Evolutionary conservation across 1,284 basidiomycete genomes (phyloP).

Genomic region (Limonomyces culmigenus): DNA sequence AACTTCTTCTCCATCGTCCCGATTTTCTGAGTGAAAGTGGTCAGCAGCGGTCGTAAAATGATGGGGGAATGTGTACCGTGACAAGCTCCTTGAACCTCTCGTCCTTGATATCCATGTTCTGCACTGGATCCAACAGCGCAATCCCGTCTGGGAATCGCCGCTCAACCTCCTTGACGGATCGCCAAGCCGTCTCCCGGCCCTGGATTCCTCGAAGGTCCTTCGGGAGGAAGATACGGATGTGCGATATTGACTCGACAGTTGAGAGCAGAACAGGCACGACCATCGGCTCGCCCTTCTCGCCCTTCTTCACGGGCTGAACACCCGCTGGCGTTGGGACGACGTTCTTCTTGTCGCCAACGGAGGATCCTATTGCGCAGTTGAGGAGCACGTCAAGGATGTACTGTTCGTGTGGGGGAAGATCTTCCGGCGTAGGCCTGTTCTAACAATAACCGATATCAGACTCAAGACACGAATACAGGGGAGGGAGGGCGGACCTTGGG

Average conservation of each 20-base stretch:
- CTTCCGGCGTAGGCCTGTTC: slow-evolving; percentile 46
- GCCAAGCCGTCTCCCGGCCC: slow-evolving; percentile 74
- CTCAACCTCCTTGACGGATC: slow-evolving; percentile 81
- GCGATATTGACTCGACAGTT: slow-evolving; percentile 75
- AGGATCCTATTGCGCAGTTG: slow-evolving; percentile 56
- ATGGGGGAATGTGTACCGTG: slow-evolving; percentile 27
- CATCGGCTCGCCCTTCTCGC: slow-evolving; percentile 65
- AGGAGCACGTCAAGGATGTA: slow-evolving; percentile 93
- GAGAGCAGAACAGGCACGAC: slow-evolving; percentile 84
- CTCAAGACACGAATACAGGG: neutral
- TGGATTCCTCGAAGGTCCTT: slow-evolving; percentile 75
- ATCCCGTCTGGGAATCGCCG: slow-evolving; percentile 82
- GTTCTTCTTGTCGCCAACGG: slow-evolving; percentile 23
- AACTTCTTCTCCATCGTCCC: slow-evolving; percentile 73
- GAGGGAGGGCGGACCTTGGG: slow-evolving; percentile 37
- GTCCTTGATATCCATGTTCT: slow-evolving; percentile 95
- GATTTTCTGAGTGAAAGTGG: slow-evolving; percentile 53
- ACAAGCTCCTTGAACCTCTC: slow-evolving; percentile 81
- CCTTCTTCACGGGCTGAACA: slow-evolving; percentile 55
- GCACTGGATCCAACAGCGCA: slow-evolving; percentile 77
- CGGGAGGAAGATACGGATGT: slow-evolving; percentile 76
- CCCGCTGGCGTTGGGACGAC: slow-evolving; percentile 44
- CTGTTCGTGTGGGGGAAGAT: slow-evolving; percentile 70
- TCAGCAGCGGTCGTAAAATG: neutral
- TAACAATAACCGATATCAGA: too few relatives aligned